Evolutionary conservation across 768 basidiomycete species (phyloP), one percentile per base, ranked within the genome.

Genomic region (Pisolithus microcarpus): DNA sequence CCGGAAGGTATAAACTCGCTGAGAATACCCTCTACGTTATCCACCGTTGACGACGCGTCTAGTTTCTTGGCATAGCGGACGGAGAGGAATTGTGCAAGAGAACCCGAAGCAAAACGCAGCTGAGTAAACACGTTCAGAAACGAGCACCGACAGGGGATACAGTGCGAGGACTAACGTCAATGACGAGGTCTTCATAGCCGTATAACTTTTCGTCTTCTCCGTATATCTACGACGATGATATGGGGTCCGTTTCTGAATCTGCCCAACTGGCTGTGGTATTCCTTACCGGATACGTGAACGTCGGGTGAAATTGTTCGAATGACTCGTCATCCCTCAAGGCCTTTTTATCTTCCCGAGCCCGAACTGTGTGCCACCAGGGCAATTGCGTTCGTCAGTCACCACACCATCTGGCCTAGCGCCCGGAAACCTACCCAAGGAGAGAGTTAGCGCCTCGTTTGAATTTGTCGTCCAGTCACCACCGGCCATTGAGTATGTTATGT

Each of bases 201-300:
- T 95, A 97, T 50, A 98, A 85, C 71, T 85, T 93, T 71, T 99
- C 93, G 48, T 95, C 88, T 60, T 97, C 91, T 48, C 95, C 95
- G 63, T 84, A 97, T 61, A 99, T 93, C 89, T 91, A 39, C 48
- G 6, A 16, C 43, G 30, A 30, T 26, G 18, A 30, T n/a, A 18
- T 5, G 34, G 38, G 18, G 23, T 26, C 11, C 10, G 18, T 13
- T 64, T 24, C 58, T 46, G 38, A 8, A 23, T 40, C 37, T n/a
- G 34, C 8, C 47, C 30, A 19, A 43, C 37, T 31, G 21, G 18
- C 1, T 24, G 40, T 23, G 11, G n/a, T 42, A 37, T n/a, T 38
- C 62, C 83, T 48, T 59, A 91, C 90, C 5, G 95, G 93, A 70
- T 99, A 99, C 0, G 95, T 97, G 72, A 98, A 99, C 4, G 75